Evolutionary conservation across 1,139 yeast species (phyloP).

Genomic region (Pneumocystis murina): DNA sequence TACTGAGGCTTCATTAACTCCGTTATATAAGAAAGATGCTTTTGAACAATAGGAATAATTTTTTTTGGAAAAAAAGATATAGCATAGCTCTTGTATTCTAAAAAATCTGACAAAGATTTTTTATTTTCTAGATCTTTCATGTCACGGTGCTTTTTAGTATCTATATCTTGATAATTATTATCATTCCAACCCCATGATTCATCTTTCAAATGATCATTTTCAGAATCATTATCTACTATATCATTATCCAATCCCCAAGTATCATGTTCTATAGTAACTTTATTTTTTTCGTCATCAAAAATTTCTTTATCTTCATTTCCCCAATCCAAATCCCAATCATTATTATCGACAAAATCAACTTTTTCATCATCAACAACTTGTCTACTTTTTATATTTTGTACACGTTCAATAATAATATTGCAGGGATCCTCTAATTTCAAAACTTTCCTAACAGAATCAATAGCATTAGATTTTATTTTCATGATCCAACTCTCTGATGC

Average conservation of each 20-base stretch:
- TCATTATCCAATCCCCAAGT: neutral
- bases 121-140: neutral
- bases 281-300: neutral
- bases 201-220: neutral
- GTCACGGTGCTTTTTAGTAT: neutral
- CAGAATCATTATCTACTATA: neutral
- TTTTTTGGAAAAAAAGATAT: neutral
- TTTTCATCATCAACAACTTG: neutral
- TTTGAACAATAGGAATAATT: neutral
- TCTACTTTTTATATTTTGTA: neutral
- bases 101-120: neutral
- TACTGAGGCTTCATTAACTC: neutral
- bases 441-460: neutral
- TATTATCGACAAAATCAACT: neutral
- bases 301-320: neutral
- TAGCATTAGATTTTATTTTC: neutral
- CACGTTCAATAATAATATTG: neutral
- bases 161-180: neutral
- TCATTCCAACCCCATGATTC: constrained; percentile 1
- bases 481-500: neutral
- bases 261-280: neutral
- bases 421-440: neutral
- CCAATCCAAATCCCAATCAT: neutral
- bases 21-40: neutral
- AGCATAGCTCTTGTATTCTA: neutral